phyloP scores from a whole-genome alignment of 192 early-diverging fungal species.

The Coemansia sp. region DNA sequence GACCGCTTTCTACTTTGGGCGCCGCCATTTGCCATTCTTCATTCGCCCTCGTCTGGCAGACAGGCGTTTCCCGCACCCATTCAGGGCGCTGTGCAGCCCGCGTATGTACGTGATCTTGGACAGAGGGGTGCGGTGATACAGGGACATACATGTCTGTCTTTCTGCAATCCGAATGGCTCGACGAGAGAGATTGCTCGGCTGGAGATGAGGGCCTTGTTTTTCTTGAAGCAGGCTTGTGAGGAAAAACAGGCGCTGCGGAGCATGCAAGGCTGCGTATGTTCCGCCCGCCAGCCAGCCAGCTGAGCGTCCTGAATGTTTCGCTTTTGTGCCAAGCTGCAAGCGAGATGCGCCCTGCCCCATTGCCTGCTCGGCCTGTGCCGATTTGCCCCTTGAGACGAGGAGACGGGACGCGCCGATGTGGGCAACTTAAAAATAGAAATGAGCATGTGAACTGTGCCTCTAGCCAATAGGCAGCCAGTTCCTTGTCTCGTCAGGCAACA shows the following conservation, averaged over 20 bases:
- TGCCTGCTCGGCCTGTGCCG: background rate
- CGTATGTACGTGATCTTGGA: conserved; percentile 20
- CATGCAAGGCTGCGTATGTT: conserved; percentile 14
- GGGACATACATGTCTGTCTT: background rate
- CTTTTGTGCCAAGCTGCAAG: conserved; percentile 9
- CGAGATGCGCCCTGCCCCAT: background rate
- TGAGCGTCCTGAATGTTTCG: background rate
- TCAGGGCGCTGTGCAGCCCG: background rate
- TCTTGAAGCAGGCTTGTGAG: background rate
- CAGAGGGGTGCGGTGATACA: background rate
- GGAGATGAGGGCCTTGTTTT: background rate
- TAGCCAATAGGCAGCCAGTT: conserved; percentile 5
- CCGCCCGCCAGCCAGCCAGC: background rate
- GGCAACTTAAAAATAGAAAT: conserved; percentile 18
- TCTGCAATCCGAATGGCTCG: conserved; percentile 1
- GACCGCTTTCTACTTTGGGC: conserved; percentile 6
- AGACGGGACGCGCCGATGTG: background rate
- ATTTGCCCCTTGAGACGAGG: conserved; percentile 15
- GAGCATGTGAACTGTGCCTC: conserved; percentile 4
- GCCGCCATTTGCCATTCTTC: background rate
- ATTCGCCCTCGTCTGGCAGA: background rate
- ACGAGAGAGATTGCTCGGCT: background rate
- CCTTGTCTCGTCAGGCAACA: conserved; percentile 5
- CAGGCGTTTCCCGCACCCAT: conserved; percentile 1
- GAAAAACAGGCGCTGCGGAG: background rate